Evolutionary conservation across 305 asterid species (phyloP).

Genomic region (Fraxinus paxiana): DNA sequence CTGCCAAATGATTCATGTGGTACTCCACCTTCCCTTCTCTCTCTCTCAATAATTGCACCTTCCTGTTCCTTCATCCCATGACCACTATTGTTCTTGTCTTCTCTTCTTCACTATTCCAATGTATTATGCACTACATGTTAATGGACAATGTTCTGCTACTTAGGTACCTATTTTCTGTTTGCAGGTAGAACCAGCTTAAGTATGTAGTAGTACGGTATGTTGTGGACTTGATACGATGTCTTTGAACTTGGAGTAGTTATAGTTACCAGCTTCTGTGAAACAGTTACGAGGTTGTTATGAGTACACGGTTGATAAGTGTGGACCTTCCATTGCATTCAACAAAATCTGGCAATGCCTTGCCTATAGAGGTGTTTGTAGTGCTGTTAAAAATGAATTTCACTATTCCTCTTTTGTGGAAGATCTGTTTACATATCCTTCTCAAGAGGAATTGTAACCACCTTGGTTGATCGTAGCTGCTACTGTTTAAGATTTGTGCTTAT

Average conservation of each 20-base stretch:
- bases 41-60: background rate
- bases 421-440: conserved; percentile 42
- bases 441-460: conserved; percentile 32
- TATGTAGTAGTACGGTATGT: background rate
- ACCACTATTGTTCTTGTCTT: conserved; percentile 9
- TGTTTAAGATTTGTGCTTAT: conserved; percentile 33
- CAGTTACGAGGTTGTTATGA: conserved; percentile 16
- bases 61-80: background rate
- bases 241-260: conserved; percentile 16
- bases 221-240: conserved; percentile 6
- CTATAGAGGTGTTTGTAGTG: conserved; percentile 23
- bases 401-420: conserved; percentile 29
- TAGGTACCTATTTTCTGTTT: background rate
- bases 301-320: conserved; percentile 17
- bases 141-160: background rate
- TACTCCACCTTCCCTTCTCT: conserved; percentile 15
- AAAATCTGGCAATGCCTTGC: conserved; percentile 21
- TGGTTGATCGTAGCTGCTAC: conserved; percentile 30
- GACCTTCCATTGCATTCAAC: conserved; percentile 18
- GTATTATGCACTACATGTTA: background rate
- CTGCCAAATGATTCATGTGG: conserved; percentile 61
- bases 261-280: conserved; percentile 22
- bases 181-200: background rate
- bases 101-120: background rate
- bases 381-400: background rate